phyloP scores from a whole-genome alignment of 2,329 filamentous ascomycete genomes.

The Aaosphaeria arxii region DNA sequence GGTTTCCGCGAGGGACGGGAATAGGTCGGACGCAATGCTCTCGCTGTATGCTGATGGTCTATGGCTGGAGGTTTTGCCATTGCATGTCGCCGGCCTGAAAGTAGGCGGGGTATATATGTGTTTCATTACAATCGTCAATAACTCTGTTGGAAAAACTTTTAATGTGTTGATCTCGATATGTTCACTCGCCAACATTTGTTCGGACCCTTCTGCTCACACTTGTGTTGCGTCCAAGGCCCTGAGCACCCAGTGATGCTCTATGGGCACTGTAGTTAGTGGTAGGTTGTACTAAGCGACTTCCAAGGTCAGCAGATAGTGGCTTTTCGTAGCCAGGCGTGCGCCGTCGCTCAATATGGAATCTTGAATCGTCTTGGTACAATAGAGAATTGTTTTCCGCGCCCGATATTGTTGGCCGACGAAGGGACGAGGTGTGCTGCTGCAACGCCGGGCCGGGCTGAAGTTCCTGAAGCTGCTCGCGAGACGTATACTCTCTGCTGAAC shows the following conservation, averaged over 20 bases:
- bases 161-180: slow-evolving; percentile 5
- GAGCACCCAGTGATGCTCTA: slow-evolving; percentile 24
- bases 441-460: slow-evolving; percentile 29
- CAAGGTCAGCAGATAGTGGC: slow-evolving; percentile 17
- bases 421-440: slow-evolving; percentile 23
- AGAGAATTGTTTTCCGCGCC: slow-evolving; percentile 17
- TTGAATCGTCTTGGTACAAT: slow-evolving; percentile 23
- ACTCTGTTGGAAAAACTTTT: background rate
- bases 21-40: too few species aligned
- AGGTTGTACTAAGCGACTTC: slow-evolving; percentile 10
- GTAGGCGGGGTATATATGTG: slow-evolving; percentile 22
- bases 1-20: too few species aligned
- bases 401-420: slow-evolving; percentile 29
- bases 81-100: slow-evolving; percentile 1
- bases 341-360: slow-evolving; percentile 27
- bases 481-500: slow-evolving; percentile 33
- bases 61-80: too few species aligned
- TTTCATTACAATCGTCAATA: slow-evolving; percentile 24
- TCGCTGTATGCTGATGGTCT: too few species aligned
- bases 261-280: slow-evolving; percentile 23
- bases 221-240: slow-evolving; percentile 23
- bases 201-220: slow-evolving; percentile 26
- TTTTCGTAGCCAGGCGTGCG: slow-evolving; percentile 31
- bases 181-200: slow-evolving; percentile 32
- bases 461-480: slow-evolving; percentile 36